Base-by-base conservation (phyloP, 805 yeast genomes). In the Yarrowia bubula region DNA sequence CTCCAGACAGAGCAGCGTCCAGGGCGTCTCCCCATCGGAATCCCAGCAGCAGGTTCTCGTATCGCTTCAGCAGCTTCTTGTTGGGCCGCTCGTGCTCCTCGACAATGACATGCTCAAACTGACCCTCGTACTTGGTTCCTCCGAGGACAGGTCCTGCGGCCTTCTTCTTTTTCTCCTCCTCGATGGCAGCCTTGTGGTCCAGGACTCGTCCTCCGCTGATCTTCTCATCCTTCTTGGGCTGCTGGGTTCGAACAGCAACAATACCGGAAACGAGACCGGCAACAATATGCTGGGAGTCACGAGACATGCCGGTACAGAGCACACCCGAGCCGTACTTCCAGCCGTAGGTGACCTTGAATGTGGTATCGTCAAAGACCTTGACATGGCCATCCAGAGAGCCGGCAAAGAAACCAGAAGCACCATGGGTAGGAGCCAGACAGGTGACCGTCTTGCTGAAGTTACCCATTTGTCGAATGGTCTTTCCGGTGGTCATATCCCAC, bases 251-350 rank as follows among this genome's bases (percentile, higher is more conserved):
- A 62, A 95, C 88, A 8, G 97, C 87, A 57, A 95, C 78, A 66
- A 95, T 79, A 5, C 99, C 99, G 1, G 96, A 87, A 8, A 92
- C 87, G 69, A 95, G 82, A 58, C 99, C 99, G 14, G 95, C 90
- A 41, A 90, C 97, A 69, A 95, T 82, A 78, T 95, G 98, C 77
- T 89, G 88, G 81, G 85, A 71, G 69, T 86, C 84, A 32, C 98
- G 98, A 8, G 97, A 90, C 10, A 90, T 88, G 13, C 92, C 98
- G 74, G 96, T 86, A 71, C 90, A 81, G 70, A 95, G 79, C 0
- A 95, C 97, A 43, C 96, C 96, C 28, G 93, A 91, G 39, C 97
- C 97, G 73, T 89, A 93, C 76, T 92, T 93, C 98, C 98, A 93
- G 57, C 98, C 98, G 74, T 92, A 93, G 74, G 88, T 90, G 67